Base-by-base conservation (phyloP, 148 eudicot species). In the Fagopyrum homotropicum region DNA sequence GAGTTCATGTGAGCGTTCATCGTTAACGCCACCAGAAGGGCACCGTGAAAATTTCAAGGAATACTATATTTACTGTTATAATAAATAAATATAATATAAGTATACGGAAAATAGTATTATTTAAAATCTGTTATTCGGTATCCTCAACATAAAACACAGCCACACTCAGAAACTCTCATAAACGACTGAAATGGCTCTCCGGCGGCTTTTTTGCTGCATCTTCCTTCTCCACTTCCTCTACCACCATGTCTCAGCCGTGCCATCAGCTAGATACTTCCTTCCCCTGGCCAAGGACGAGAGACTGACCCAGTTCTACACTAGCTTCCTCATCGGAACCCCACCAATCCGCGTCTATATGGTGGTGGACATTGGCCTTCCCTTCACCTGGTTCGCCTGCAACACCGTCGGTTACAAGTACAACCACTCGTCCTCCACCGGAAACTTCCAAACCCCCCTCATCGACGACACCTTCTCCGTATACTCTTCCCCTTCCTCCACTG, bases 301-400 rank as follows among this genome's bases (percentile, higher is more conserved):
- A 15, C 73, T 35, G 45, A 73, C 78, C 16, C 84, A 82, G 60
- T 79, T 79, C 61, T 82, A 82, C 82, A 82, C 84, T 2, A 75
- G 75, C 1, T 76, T 82, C 46, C 80, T 69, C 63, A 17, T 82
- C 16, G 84, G 84, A 49, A 79, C 84, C 1, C 84, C 82, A 0
- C 11, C 80, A 0, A 60, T 79, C 70, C 73, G 75, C 2, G 64
- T 82, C 54, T 8, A 45, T 0, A 50, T 76, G 0, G 48, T 77
- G 26, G 71, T 82, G 8, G 82, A 82, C 15, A 43, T 69, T 12
- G 74, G 75, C 68, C 79, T 72, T 69, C 77, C 77, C 2, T 82
- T 77, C 79, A 76, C 84, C 0, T 82, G 84, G 84, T 77, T 76
- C 80, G 76, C 84, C 1, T 82, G 82, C 44, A 72, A 79, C 72